Conservation (phyloP, 768 basidiomycete species). For the Paxillus ammoniavirescens region DNA sequence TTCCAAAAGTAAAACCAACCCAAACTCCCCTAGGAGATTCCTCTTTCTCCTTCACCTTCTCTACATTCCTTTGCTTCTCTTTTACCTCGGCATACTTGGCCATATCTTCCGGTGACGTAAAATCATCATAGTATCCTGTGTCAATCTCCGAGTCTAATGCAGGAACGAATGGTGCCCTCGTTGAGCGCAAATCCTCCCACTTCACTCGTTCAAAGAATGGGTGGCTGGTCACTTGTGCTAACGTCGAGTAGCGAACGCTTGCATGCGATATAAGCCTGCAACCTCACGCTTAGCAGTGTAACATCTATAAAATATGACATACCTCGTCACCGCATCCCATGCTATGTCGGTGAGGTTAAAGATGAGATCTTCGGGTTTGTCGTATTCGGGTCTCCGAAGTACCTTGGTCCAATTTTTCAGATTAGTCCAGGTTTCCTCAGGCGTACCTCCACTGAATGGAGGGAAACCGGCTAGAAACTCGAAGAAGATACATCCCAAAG, state of each 20-base stretch:
- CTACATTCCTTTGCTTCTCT: slow-evolving; percentile 95
- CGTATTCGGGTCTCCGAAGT: slow-evolving; percentile 89
- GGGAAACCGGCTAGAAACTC: slow-evolving; percentile 97
- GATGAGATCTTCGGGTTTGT: slow-evolving; percentile 92
- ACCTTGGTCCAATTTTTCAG: slow-evolving; percentile 97
- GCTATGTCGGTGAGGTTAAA: slow-evolving; percentile 93
- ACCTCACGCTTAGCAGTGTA: neutral
- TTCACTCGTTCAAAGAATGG: slow-evolving; percentile 78
- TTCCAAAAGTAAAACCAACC: slow-evolving; percentile 92
- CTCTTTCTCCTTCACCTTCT: slow-evolving; percentile 86
- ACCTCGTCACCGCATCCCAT: slow-evolving; percentile 94
- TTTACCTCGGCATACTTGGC: slow-evolving; percentile 98
- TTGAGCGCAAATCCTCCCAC: slow-evolving; percentile 78
- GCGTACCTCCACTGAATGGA: slow-evolving; percentile 92
- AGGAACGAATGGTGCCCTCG: slow-evolving; percentile 88
- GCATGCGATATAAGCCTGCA: slow-evolving; percentile 84
- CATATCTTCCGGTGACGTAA: slow-evolving; percentile 89
- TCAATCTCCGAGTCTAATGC: slow-evolving; percentile 93
- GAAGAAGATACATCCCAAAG: slow-evolving; percentile 95
- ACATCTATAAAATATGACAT: slow-evolving; percentile 13
- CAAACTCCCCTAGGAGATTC: slow-evolving; percentile 76
- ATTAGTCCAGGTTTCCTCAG: slow-evolving; percentile 99
- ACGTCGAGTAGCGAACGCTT: slow-evolving; percentile 71
- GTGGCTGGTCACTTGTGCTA: slow-evolving; percentile 70
- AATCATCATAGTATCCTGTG: slow-evolving; percentile 94